A percentile compares a stretch with the other conserved stretches of the same genome.
Evolutionary conservation across 2,329 filamentous ascomycete genomes (phyloP).

Genomic region (Shiraia sp.): DNA sequence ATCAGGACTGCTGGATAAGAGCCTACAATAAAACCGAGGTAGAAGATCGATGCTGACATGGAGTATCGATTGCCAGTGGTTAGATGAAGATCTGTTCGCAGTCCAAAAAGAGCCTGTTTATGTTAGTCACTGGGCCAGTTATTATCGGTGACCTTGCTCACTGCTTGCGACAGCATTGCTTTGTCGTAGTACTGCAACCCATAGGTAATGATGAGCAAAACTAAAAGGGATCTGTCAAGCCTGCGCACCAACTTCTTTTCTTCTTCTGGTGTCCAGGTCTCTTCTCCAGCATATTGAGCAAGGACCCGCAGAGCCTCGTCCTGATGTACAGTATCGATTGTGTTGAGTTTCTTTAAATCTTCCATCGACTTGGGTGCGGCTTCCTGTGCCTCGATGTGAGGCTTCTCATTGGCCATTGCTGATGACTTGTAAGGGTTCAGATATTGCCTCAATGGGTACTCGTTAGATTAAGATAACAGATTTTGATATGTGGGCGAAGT

Average conservation of each 20-base stretch:
- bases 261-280: slow-evolving; percentile 51
- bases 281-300: slow-evolving; percentile 47
- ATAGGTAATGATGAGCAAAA: slow-evolving; percentile 31
- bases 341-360: slow-evolving; percentile 14
- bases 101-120: slow-evolving; percentile 40
- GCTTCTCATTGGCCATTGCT: slow-evolving; percentile 13
- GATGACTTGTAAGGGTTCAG: not conserved
- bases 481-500: too few species aligned
- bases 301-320: slow-evolving; percentile 36
- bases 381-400: slow-evolving; percentile 7
- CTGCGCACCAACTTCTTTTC: slow-evolving; percentile 29
- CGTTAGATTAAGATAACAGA: too few species aligned
- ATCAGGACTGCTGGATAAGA: slow-evolving; percentile 51
- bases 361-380: slow-evolving; percentile 6
- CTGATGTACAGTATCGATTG: slow-evolving; percentile 21
- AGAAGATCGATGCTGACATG: slow-evolving; percentile 51
- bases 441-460: too few species aligned
- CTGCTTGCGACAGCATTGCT: slow-evolving; percentile 59
- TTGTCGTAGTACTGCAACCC: slow-evolving; percentile 38
- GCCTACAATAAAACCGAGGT: slow-evolving; percentile 54
- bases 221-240: slow-evolving; percentile 28
- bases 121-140: slow-evolving; percentile 6
- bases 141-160: slow-evolving; percentile 19
- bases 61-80: slow-evolving; percentile 48
- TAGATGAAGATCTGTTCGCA: slow-evolving; percentile 42